Base-by-base conservation (phyloP, 2,329 filamentous ascomycete species). In the Cytospora mali region DNA sequence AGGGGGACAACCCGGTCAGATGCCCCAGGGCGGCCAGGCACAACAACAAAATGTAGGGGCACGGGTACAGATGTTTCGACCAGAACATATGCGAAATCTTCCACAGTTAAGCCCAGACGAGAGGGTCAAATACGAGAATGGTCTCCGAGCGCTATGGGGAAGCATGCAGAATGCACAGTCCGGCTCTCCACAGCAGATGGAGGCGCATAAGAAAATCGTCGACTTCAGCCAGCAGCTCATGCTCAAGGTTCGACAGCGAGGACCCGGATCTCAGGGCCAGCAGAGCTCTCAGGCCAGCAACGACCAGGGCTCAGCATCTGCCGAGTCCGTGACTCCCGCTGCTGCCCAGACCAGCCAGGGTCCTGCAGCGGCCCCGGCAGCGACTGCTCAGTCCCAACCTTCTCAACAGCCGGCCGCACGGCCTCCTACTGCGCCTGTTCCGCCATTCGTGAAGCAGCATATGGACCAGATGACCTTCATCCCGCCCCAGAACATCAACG, bases 171-270 rank as follows among this genome's bases (percentile, higher is more conserved):
- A 76, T 23, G 74, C 76, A 0, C 72, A 79, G 0, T 75, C 78
- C 1, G 81, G 82, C 25, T 83, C 82, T 4, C 68, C 69, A 0
- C 78, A 82, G 25, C 80, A 87, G 52, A 72, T 77, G 27, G 75
- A 77, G 0, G 85, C 86, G 0, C 81, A 80, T 66, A 78, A 79
- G 48, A 88, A 87, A 74, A 83, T 89, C 25, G 72, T 76, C 7
- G 84, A 88, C 10, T 88, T 89, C 69, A 85, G 85, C 0, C 79
- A 79, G 50, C 86, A 85, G 73, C 77, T 89, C 2, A 73, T 79
- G 3, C 72, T 71, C 0, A 88, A 86, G 71, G 77, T 86, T 6
- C 77, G 81, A 57, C 70, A 72, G 56, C 67, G 65, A 57, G 70
- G 48, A 10, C 67, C 33, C 4, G 55, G 55, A 9, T 65, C 62